Evolutionary conservation across 257 asterid genomes (phyloP), one percentile per base, ranked within the genome.

Genomic region (Scutellaria baicalensis): DNA sequence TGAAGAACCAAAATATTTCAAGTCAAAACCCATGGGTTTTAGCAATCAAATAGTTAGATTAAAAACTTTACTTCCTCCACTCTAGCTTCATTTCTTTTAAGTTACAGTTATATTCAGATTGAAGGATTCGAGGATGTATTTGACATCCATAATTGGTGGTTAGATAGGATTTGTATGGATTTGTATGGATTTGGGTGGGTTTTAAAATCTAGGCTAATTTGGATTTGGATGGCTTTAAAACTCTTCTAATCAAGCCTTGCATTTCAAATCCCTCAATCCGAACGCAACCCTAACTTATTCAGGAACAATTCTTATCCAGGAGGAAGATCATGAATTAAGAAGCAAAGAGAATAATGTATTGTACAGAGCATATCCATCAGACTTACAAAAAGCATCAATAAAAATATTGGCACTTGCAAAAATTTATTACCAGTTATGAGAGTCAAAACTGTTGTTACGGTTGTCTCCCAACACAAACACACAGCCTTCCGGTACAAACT

Each of bases 391-490:
- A 65, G 31, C 55, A 57, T 40, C 13, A 13, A 52, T 7, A 58
- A 14, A n/a, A 35, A 55, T 20, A 33, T 33, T 51, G 40, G 57
- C 27, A 42, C 47, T 42, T 42, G 47, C 47, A 31, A 70, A 3
- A 64, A 16, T 43, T 48, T 44, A 31, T 72, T 81, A 92, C 98
- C 98, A 93, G 80, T 85, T 72, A 69, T 87, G 97, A 9, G 99
- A 93, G 83, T 93, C 99, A 33, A 71, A 86, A 78, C 99, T 93
- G 77, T 89, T 85, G 69, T 93, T 93, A 38, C 99, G 97, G 70
- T 93, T 93, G 86, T 93, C 99, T 55, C 99, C 99, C 94, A 93
- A 70, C 66, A 93, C 99, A 49, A 87, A 93, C 64, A 93, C 99
- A 64, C 60, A 80, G 65, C 93, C 99, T 49, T 89, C 96, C 2